A percentile compares a stretch with the other conserved stretches of the same genome.
Conservation (phyloP, 2,329 filamentous ascomycete genomes). For the Sporothrix globosa region DNA sequence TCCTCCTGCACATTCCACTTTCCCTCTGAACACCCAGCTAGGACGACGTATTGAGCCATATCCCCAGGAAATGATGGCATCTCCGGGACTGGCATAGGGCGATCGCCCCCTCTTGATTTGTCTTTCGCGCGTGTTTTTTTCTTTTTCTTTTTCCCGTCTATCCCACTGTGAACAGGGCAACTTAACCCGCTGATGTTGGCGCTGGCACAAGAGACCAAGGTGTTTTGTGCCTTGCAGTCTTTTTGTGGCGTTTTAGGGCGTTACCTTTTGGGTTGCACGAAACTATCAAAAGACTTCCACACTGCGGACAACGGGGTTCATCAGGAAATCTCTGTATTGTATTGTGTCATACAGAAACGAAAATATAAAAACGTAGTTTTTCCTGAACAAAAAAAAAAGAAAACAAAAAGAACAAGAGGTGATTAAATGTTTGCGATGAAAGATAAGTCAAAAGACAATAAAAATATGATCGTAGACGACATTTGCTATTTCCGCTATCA, state of each 20-base stretch:
- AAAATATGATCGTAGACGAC: slow-evolving; percentile 10
- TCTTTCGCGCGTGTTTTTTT: no score
- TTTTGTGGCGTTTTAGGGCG: slow-evolving; percentile 11
- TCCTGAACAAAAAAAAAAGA: not conserved
- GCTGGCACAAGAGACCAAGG: not conserved
- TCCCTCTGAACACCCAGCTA: not conserved
- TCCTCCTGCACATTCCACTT: not conserved
- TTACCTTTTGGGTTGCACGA: not conserved
- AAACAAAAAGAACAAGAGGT: not conserved
- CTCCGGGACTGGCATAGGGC: not conserved
- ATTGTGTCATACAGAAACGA: not conserved
- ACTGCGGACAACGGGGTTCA: not conserved
- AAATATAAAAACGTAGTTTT: not conserved
- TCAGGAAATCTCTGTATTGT: not conserved
- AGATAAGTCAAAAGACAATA: not conserved
- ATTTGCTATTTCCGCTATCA: slow-evolving; percentile 19
- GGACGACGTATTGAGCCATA: slow-evolving; percentile 23
- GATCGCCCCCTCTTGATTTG: not conserved
- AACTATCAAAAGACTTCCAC: not conserved
- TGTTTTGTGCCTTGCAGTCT: slow-evolving; percentile 5
- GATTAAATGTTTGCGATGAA: not conserved
- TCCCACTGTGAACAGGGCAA: not conserved
- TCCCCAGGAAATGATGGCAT: slow-evolving; percentile 30
- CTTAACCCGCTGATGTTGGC: not conserved
- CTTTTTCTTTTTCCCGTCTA: no score